Percentiles rank a stretch among this genome's conserved stretches.
Evolutionary conservation across 108 stramenopile species (phyloP).

Genomic region (Nitzschia putrida): DNA sequence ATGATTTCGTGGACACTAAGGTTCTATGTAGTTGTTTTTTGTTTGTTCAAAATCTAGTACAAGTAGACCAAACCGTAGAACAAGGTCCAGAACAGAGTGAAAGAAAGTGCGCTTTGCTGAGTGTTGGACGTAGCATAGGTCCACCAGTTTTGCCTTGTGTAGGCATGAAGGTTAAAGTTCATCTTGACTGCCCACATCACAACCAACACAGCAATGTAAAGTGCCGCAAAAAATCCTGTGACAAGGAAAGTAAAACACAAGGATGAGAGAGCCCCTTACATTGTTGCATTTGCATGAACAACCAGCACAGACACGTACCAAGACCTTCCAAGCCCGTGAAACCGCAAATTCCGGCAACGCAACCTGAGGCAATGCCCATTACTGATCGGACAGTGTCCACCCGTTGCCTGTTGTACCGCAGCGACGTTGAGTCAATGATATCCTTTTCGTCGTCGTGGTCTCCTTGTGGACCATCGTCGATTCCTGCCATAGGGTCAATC

Average conservation of each 20-base stretch:
- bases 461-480: slow-evolving; percentile 36
- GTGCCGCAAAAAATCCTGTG: slow-evolving; percentile 59
- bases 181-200: slow-evolving; percentile 67
- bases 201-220: slow-evolving; percentile 57
- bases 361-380: slow-evolving; percentile 83
- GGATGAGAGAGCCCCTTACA: background rate
- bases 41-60: slow-evolving; percentile 44
- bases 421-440: slow-evolving; percentile 67
- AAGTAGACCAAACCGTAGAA: slow-evolving; percentile 86
- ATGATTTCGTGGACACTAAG: too few relatives aligned
- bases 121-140: slow-evolving; percentile 62
- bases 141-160: slow-evolving; percentile 64
- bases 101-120: slow-evolving; percentile 79
- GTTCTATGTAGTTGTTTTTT: background rate
- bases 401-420: slow-evolving; percentile 59
- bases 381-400: slow-evolving; percentile 81
- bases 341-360: slow-evolving; percentile 81
- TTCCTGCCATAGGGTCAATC: slow-evolving; percentile 80
- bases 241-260: background rate
- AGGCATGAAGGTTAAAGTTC: slow-evolving; percentile 65
- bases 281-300: background rate
- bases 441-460: slow-evolving; percentile 51
- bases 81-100: slow-evolving; percentile 88
- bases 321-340: slow-evolving; percentile 75
- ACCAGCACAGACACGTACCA: slow-evolving; percentile 50